Percentiles rank a stretch among this genome's conserved stretches.
phyloP scores from a whole-genome alignment of 2,329 filamentous ascomycete genomes.

The Aaosphaeria pasadenensis region DNA sequence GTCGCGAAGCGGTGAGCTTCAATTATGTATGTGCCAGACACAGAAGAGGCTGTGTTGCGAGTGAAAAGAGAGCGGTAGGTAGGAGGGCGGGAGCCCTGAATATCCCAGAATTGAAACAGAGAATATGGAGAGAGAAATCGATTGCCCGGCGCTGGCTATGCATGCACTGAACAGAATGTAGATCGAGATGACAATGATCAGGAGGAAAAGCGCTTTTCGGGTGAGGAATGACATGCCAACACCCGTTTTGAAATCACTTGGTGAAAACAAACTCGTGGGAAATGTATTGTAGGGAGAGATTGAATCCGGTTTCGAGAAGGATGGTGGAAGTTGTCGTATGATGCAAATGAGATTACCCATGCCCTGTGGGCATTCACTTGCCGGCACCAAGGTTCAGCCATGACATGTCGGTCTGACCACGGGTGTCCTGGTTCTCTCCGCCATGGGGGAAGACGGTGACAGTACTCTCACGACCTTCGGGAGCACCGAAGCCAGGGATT shows the following conservation, averaged over 20 bases:
- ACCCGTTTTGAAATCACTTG: too few species aligned
- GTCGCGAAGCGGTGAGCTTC: constrained; percentile 5
- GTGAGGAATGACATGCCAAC: too few species aligned
- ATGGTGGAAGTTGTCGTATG: too few species aligned
- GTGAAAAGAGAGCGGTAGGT: constrained; percentile 1
- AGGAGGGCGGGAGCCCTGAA: neutral
- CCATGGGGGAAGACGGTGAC: constrained; percentile 28
- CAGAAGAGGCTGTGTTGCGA: constrained; percentile 1
- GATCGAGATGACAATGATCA: neutral
- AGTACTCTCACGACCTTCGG: constrained; percentile 62
- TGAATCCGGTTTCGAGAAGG: too few species aligned
- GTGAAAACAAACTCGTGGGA: too few species aligned
- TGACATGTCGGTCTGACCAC: constrained; percentile 63
- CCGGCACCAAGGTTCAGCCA: constrained; percentile 69
- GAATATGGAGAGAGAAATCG: neutral
- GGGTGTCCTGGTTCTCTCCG: neutral
- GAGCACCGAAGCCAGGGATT: constrained; percentile 44
- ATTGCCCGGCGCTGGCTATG: constrained; percentile 15
- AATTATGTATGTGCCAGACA: constrained; percentile 1
- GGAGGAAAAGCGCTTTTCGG: neutral
- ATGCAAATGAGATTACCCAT: too few species aligned
- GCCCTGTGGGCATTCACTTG: constrained; percentile 7
- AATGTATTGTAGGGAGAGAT: too few species aligned
- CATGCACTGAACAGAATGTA: constrained; percentile 8
- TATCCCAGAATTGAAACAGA: neutral